phyloP scores from a whole-genome alignment of 2,329 filamentous ascomycete species.

The Madurella fahalii region DNA sequence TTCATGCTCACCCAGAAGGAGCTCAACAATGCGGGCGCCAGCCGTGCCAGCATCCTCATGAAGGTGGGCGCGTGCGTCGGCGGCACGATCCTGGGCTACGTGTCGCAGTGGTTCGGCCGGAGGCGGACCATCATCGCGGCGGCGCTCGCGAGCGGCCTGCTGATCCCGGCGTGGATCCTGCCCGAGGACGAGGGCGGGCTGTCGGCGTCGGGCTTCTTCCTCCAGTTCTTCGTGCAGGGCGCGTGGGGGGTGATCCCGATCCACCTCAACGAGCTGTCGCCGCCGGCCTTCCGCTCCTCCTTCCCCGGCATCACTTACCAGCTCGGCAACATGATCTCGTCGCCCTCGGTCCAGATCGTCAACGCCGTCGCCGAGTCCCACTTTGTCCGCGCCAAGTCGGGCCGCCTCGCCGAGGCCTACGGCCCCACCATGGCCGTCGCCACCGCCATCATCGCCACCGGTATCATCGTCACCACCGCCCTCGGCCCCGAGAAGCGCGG shows the following conservation, averaged over 20 bases:
- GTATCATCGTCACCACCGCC: constrained; percentile 64
- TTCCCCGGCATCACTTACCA: constrained; percentile 72
- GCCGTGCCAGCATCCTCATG: constrained; percentile 75
- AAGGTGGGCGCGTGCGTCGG: constrained; percentile 73
- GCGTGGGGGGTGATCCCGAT: constrained; percentile 67
- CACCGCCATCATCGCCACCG: constrained; percentile 69
- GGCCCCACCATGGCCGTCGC: constrained; percentile 72
- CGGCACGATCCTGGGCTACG: constrained; percentile 68
- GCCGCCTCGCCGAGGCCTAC: constrained; percentile 62
- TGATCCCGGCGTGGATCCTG: constrained; percentile 70
- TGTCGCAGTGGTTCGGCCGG: constrained; percentile 71
- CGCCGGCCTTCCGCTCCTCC: constrained; percentile 64
- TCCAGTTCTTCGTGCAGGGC: constrained; percentile 65
- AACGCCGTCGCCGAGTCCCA: constrained; percentile 66
- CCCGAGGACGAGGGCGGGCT: constrained; percentile 56
- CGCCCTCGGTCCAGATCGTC: constrained; percentile 71
- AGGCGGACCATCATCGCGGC: constrained; percentile 62
- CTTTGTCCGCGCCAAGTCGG: constrained; percentile 50
- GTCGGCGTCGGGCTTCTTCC: constrained; percentile 63
- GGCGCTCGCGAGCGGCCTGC: constrained; percentile 53
- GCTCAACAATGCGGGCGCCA: constrained; percentile 59
- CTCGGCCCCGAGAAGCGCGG: constrained; percentile 73
- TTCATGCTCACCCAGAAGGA: constrained; percentile 73
- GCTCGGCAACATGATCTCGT: constrained; percentile 70
- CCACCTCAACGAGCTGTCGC: constrained; percentile 70